Evolutionary conservation across 257 asterid species (phyloP).

Genomic region (Galeopsis tetrahit): DNA sequence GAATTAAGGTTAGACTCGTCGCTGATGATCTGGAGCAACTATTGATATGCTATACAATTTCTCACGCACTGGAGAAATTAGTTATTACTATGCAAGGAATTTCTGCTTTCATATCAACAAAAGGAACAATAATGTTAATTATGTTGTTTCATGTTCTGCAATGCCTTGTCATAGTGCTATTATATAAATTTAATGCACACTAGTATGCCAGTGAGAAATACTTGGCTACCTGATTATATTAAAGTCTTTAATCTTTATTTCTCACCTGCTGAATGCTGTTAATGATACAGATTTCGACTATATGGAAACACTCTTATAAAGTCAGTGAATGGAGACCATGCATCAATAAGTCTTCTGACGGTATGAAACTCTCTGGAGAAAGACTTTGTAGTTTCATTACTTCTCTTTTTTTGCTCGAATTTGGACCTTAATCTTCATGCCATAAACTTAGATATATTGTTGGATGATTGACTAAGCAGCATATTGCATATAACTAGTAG

Average conservation of each 20-base stretch:
- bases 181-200: background rate
- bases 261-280: constrained; percentile 34
- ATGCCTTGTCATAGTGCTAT: constrained; percentile 2
- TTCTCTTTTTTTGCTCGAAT: constrained; percentile 13
- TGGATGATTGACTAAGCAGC: constrained; percentile 13
- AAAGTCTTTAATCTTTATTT: constrained; percentile 19
- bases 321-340: constrained; percentile 94
- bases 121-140: constrained; percentile 12
- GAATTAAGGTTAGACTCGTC: background rate
- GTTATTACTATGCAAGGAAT: constrained; percentile 6
- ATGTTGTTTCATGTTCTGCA: background rate
- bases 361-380: constrained; percentile 44
- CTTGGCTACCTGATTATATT: constrained; percentile 11
- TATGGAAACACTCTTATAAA: constrained; percentile 90
- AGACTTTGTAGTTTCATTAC: background rate
- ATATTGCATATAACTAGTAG: constrained; percentile 26
- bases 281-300: constrained; percentile 73
- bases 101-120: constrained; percentile 8
- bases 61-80: constrained; percentile 2
- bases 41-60: constrained; percentile 8
- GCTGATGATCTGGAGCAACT: constrained; percentile 13
- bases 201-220: constrained; percentile 6
- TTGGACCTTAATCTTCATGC: constrained; percentile 21
- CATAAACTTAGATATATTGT: constrained; percentile 18
- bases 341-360: constrained; percentile 74